Evolutionary conservation across 2,329 filamentous ascomycete genomes (phyloP).

Genomic region (Metarhizium humberi): DNA sequence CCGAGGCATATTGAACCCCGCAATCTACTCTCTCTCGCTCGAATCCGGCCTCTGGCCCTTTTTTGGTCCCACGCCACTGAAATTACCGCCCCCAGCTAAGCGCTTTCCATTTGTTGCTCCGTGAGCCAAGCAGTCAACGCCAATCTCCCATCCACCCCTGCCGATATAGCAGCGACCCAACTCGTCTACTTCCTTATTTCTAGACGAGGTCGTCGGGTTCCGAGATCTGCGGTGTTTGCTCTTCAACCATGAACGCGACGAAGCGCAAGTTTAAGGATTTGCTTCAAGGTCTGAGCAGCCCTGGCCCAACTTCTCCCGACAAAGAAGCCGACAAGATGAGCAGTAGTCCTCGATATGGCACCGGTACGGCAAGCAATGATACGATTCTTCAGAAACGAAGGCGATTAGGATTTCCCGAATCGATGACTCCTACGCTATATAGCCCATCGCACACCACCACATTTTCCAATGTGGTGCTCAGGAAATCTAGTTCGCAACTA

Average conservation of each 20-base stretch:
- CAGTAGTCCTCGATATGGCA: conserved; percentile 8
- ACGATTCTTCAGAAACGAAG: conserved; percentile 43
- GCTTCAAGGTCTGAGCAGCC: conserved; percentile 54
- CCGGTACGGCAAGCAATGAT: conserved; percentile 19
- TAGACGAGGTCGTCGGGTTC: background rate
- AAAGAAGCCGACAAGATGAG: conserved; percentile 13
- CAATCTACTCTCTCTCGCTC: background rate
- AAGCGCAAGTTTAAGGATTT: conserved; percentile 77
- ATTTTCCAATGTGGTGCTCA: conserved; percentile 7
- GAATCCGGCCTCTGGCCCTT: background rate
- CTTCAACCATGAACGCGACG: conserved; percentile 56
- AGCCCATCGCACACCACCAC: conserved; percentile 11
- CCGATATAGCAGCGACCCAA: background rate
- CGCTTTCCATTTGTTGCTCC: background rate
- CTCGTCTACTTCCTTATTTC: background rate
- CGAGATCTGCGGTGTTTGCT: background rate
- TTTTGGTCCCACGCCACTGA: background rate
- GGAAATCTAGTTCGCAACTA: conserved; percentile 2
- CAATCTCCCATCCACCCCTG: conserved; percentile 3
- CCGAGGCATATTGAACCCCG: background rate
- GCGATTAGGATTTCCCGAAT: conserved; percentile 35
- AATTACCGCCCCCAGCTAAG: background rate
- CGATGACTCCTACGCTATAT: conserved; percentile 23
- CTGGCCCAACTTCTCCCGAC: conserved; percentile 11
- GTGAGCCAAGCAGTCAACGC: background rate